Evolutionary conservation across 1,284 basidiomycete genomes (phyloP).

Genomic region (Cryptococcus floricola): DNA sequence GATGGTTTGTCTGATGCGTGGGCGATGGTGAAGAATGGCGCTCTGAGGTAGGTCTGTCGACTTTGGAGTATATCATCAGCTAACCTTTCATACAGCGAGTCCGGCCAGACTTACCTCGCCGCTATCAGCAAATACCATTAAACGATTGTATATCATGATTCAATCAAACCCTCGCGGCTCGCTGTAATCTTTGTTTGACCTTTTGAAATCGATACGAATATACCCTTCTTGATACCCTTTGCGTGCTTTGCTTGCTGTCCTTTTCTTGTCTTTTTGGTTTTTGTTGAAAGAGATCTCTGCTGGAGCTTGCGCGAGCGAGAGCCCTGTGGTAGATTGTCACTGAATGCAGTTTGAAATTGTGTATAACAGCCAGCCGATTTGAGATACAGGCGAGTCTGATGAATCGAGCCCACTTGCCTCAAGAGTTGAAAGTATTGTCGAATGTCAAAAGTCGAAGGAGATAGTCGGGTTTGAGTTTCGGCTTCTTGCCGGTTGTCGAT

Average conservation of each 20-base stretch:
- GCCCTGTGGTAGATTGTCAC: no score
- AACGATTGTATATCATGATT: not conserved
- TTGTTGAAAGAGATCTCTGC: no score
- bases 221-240: not conserved
- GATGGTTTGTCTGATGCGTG: constrained; percentile 33
- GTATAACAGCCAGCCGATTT: not conserved
- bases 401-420: no score
- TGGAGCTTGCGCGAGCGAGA: no score
- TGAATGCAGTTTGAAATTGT: no score
- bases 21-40: constrained; percentile 34
- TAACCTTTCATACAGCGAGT: constrained; percentile 16
- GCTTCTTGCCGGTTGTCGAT: not conserved
- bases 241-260: not conserved
- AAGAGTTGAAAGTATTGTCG: no score
- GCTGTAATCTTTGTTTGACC: not conserved
- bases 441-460: not conserved
- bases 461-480: not conserved
- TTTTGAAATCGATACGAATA: not conserved
- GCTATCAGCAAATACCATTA: constrained; percentile 44
- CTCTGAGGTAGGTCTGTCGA: constrained; percentile 25
- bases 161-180: not conserved
- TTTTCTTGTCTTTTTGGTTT: not conserved
- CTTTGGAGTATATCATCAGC: constrained; percentile 4
- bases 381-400: no score
- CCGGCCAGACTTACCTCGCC: constrained; percentile 43